These are phyloP conservation scores for Waltergamsia citrina DNA, from an alignment of 2,329 filamentous ascomycete species.

Conservation along the genomic window DNA sequence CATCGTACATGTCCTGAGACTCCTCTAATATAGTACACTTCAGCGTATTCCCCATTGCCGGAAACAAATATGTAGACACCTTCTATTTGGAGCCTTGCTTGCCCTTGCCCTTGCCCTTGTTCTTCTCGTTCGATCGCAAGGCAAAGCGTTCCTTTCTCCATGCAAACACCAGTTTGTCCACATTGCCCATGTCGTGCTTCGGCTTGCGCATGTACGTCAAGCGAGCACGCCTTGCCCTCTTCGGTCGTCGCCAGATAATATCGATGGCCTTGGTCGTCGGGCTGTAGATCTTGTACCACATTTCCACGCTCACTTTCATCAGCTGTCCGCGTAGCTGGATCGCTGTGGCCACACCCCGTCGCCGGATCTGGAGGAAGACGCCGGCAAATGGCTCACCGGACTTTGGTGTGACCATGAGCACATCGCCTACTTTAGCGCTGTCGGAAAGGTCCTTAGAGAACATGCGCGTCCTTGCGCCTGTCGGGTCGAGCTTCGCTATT, in stretches of 20 bases:
- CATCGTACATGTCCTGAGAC: neutral
- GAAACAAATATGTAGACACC: neutral
- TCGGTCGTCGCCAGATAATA: constrained; percentile 77
- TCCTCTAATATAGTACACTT: neutral
- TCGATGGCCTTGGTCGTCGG: constrained; percentile 86
- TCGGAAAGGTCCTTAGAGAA: constrained; percentile 74
- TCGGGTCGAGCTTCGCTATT: constrained; percentile 70
- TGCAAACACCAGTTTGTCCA: constrained; percentile 64
- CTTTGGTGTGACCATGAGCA: constrained; percentile 80
- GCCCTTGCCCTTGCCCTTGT: neutral
- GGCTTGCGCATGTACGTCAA: constrained; percentile 87
- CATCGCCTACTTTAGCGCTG: constrained; percentile 75
- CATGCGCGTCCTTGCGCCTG: constrained; percentile 69
- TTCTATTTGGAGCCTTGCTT: neutral
- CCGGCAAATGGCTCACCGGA: constrained; percentile 80
- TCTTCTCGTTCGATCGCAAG: constrained; percentile 14
- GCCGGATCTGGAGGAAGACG: constrained; percentile 77
- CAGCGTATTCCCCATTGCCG: neutral
- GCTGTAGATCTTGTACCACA: constrained; percentile 95
- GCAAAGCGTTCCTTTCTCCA: constrained; percentile 36
- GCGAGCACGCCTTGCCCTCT: constrained; percentile 77
- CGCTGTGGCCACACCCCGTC: constrained; percentile 80
- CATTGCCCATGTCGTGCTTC: constrained; percentile 78
- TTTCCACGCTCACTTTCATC: constrained; percentile 82
- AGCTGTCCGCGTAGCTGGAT: constrained; percentile 81